Evolutionary conservation across 371 early-diverging fungal genomes (phyloP), one percentile per base, ranked within the genome.

Genomic region (Globomyces sp.): DNA sequence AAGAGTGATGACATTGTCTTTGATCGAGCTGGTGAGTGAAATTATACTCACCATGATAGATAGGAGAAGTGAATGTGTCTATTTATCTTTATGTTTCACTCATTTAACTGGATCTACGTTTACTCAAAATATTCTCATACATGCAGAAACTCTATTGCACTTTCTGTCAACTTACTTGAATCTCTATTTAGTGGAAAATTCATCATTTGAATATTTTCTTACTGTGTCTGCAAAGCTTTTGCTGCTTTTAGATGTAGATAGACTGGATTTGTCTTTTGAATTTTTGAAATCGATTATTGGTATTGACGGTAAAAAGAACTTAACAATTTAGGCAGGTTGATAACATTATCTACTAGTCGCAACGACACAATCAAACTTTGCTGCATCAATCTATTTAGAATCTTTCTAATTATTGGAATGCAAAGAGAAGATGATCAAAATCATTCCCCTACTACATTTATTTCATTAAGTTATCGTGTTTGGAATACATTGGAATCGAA

Each of bases 211-310:
- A 37, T 44, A 48, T 9, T 6, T 60, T 8, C 45, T 60, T 8
- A 49, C 39, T 34, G 44, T 44, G 8, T 46, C 61, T 37, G 37
- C 44, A 34, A 46, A 49, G 44, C 34, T 60, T 36, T 60, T 60
- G 6, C 61, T 60, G 6, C 37, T 60, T 44, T 44, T 60, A 1
- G 61, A 60, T 60, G 41, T 60, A 9, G 50, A 60, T 8, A 49
- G 44, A 10, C 61, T 60, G 10, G 61, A 60, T 34, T 37, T 60
- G 39, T 60, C 61, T 8, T 60, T 60, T 60, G 46, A 40, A 24
- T 60, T 60, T 44, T 24, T 60, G 4, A 46, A 49, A 37, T 34
- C 48, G 1, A 60, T 60, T 34, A 49, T 49, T 24, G 24, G 24
- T 24, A 24, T 24, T 24, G 24, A 24, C 24, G 24, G 24, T 24